Evolutionary conservation across 1,284 basidiomycete species (phyloP).

Genomic region (Sparassis latifolia): DNA sequence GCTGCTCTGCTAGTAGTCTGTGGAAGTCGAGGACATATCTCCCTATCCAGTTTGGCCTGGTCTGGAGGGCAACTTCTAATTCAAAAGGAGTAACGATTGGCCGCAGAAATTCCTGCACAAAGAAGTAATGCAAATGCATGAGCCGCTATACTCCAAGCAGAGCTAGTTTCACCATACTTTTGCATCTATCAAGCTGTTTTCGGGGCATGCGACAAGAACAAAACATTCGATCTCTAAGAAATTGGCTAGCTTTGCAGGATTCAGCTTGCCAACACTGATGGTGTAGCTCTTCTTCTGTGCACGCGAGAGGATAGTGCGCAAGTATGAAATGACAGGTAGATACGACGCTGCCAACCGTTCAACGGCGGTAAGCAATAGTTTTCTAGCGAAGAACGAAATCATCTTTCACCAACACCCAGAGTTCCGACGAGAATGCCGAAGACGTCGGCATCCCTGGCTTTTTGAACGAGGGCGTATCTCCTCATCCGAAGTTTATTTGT

Average conservation of each 20-base stretch:
- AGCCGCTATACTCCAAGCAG: too few relatives aligned
- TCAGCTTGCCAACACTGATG: constrained; percentile 92
- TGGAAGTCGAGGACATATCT: constrained; percentile 81
- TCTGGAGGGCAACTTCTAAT: constrained; percentile 74
- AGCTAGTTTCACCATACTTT: too few relatives aligned
- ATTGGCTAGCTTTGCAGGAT: constrained; percentile 93
- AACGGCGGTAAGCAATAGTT: background rate
- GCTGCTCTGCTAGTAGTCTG: constrained; percentile 47
- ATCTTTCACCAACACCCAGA: constrained; percentile 70
- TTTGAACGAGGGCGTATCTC: constrained; percentile 84
- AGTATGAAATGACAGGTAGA: constrained; percentile 71
- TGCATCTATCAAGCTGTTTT: constrained; percentile 86
- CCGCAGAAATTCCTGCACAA: constrained; percentile 80
- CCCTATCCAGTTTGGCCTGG: constrained; percentile 70
- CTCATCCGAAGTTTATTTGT: constrained; percentile 89
- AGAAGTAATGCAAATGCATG: too few relatives aligned
- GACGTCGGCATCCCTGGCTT: constrained; percentile 88
- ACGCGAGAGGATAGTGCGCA: constrained; percentile 60
- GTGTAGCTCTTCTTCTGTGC: constrained; percentile 89
- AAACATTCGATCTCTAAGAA: constrained; percentile 97
- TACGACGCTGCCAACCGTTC: constrained; percentile 73
- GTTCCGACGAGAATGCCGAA: constrained; percentile 96
- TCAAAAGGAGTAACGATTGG: constrained; percentile 97
- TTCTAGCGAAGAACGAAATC: background rate
- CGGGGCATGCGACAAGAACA: constrained; percentile 90